Percentiles rank a stretch among this genome's conserved stretches.
Evolutionary conservation across 768 basidiomycete species (phyloP).

Genomic region (Astraeus odoratus): DNA sequence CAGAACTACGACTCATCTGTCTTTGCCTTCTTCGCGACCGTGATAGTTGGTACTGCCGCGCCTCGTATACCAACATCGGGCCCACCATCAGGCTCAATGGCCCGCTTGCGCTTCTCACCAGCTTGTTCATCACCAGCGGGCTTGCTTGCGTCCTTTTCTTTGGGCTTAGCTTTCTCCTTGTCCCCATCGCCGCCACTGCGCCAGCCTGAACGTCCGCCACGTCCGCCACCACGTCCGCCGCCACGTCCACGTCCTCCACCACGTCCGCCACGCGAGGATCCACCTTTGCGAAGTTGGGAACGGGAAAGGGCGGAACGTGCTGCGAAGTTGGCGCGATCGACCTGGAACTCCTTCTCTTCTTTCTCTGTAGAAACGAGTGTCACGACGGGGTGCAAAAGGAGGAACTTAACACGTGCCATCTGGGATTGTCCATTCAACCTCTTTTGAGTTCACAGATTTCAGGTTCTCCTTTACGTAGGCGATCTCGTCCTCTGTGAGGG

Average conservation of each 20-base stretch:
- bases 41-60: conserved; percentile 44
- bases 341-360: conserved; percentile 63
- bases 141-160: conserved; percentile 14
- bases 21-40: conserved; percentile 35
- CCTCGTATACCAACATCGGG: conserved; percentile 63
- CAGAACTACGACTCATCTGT: conserved; percentile 25
- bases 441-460: conserved; percentile 56
- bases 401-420: conserved; percentile 40
- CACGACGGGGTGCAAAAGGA: neutral
- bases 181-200: conserved; percentile 16
- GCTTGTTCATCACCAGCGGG: conserved; percentile 35
- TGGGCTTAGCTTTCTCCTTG: conserved; percentile 12
- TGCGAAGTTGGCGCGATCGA: conserved; percentile 66
- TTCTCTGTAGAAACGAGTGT: conserved; percentile 42
- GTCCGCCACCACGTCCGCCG: conserved; percentile 30
- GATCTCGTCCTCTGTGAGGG: conserved; percentile 66
- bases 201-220: conserved; percentile 25
- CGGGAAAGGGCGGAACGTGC: conserved; percentile 43
- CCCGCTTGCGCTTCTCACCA: conserved; percentile 74
- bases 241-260: conserved; percentile 32
- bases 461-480: conserved; percentile 60
- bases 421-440: conserved; percentile 58
- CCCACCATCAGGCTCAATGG: conserved; percentile 72
- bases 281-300: conserved; percentile 34
- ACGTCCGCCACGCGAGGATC: conserved; percentile 36